Base-by-base conservation (phyloP, 2,329 filamentous ascomycete genomes). In the Trichoderma oligosporum region DNA sequence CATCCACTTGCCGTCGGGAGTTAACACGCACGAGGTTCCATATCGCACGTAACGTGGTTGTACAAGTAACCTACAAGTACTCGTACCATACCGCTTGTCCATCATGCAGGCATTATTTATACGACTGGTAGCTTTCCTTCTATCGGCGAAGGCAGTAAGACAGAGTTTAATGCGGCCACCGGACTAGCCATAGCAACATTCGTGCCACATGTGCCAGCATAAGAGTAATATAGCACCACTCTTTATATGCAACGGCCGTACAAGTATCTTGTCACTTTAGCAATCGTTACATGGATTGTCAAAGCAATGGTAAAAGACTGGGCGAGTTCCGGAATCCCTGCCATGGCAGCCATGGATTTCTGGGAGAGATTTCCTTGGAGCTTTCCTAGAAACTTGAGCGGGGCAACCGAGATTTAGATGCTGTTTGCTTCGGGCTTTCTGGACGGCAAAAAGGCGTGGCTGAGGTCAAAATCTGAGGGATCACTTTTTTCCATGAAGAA, bases 151-250 rank as follows among this genome's bases (percentile, higher is more conserved):
- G 11, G 8, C n/a, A 42, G n/a, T 31, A 8, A 31, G 31, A 7
- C 31, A 45, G 41, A 31, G 29, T 14, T 27, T 14, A 9, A 38
- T 55, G 51, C 51, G 51, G 51, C 51, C 51, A 41, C 51, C 45
- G 31, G 33, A 24, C 6, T 22, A 16, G 24, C 31, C 31, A 35
- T 27, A 46, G 5, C 14, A 42, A 41, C 36, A 39, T 4, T 33
- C 38, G 27, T 42, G 24, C 36, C 16, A 27, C 51, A 44, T 35
- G 38, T 31, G 33, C 41, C 12, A 29, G 16, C 24, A 12, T 16
- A 31, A 24, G 16, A 16, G 7, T 16, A 31, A 24, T 11, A 29
- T 38, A 18, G 16, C 25, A 31, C 36, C 27, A 24, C 12, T 27
- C 39, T 18, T 38, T 20, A 14, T 53, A 25, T n/a, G 18, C 20